These are phyloP conservation scores for Lolium rigidum DNA, from an alignment of 176 grass and related monocot genomes.

Conservation along the genomic window DNA sequence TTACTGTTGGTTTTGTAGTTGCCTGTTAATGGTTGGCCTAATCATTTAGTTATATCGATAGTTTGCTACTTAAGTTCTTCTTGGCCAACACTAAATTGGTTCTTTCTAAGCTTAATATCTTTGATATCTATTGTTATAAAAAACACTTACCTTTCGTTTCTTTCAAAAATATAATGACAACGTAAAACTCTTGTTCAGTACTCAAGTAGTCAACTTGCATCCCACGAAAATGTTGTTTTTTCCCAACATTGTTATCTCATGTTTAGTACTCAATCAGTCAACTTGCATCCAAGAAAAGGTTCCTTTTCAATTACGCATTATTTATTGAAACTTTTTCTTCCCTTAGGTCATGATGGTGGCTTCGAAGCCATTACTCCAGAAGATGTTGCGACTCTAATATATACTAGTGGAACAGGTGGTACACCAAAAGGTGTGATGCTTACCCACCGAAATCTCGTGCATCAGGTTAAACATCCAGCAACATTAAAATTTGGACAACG, in stretches of 20 bases:
- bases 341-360: slow-evolving; percentile 48
- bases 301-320: neutral
- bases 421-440: slow-evolving; percentile 95
- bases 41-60: slow-evolving; percentile 18
- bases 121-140: slow-evolving; percentile 29
- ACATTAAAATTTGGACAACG: slow-evolving; percentile 20
- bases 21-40: neutral
- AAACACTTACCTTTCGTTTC: slow-evolving; percentile 13
- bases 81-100: neutral
- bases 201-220: too few relatives aligned
- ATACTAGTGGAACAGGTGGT: slow-evolving; percentile 95
- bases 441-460: slow-evolving; percentile 90
- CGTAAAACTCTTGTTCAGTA: neutral
- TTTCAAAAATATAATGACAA: neutral
- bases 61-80: neutral
- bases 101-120: slow-evolving; percentile 3
- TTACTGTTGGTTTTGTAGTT: neutral
- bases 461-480: slow-evolving; percentile 66
- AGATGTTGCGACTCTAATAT: slow-evolving; percentile 94
- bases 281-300: slow-evolving; percentile 16
- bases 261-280: slow-evolving; percentile 20
- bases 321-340: slow-evolving; percentile 19
- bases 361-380: slow-evolving; percentile 75
- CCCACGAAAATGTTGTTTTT: neutral
- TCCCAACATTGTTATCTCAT: neutral